phyloP scores from a whole-genome alignment of 257 asterid species.

The Solanum sitiens region DNA sequence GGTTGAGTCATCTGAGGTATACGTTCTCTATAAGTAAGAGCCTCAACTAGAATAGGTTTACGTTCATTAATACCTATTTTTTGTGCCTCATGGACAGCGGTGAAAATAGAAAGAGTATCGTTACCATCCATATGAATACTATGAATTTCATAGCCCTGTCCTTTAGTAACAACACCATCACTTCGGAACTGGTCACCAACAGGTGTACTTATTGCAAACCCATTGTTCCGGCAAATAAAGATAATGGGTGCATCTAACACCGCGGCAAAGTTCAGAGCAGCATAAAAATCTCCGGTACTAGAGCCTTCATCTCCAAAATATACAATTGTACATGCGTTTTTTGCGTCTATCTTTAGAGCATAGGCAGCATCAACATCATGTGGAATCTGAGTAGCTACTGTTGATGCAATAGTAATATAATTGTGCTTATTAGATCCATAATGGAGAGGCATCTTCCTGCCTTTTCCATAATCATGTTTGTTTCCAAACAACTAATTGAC shows the following conservation, averaged over 20 bases:
- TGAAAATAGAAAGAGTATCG: too few relatives aligned
- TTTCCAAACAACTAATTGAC: conserved; percentile 94
- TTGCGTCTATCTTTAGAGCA: conserved; percentile 71
- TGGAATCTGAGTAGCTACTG: conserved; percentile 86
- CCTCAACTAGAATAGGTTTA: too few relatives aligned
- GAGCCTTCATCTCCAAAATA: conserved; percentile 98
- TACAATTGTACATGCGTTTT: conserved; percentile 67
- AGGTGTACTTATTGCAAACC: conserved; percentile 98
- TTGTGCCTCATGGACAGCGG: too few relatives aligned
- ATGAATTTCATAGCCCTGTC: conserved; percentile 74
- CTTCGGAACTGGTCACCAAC: conserved; percentile 78
- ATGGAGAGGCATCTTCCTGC: conserved; percentile 98
- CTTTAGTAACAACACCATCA: conserved; percentile 80
- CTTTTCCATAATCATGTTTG: conserved; percentile 67
- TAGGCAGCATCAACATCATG: conserved; percentile 99
- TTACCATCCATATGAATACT: too few relatives aligned
- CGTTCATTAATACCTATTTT: too few relatives aligned
- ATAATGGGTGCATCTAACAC: conserved; percentile 74
- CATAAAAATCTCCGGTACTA: conserved; percentile 94
- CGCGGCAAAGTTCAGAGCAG: conserved; percentile 82
- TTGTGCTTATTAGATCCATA: conserved; percentile 85
- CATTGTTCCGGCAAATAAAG: conserved; percentile 80
- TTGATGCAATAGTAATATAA: conserved; percentile 86
- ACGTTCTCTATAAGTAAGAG: too few relatives aligned
- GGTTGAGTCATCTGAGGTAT: too few relatives aligned